Evolutionary conservation across 208 protist species (phyloP), one percentile per base, ranked within the genome.

Genomic region (Leishmania major): DNA sequence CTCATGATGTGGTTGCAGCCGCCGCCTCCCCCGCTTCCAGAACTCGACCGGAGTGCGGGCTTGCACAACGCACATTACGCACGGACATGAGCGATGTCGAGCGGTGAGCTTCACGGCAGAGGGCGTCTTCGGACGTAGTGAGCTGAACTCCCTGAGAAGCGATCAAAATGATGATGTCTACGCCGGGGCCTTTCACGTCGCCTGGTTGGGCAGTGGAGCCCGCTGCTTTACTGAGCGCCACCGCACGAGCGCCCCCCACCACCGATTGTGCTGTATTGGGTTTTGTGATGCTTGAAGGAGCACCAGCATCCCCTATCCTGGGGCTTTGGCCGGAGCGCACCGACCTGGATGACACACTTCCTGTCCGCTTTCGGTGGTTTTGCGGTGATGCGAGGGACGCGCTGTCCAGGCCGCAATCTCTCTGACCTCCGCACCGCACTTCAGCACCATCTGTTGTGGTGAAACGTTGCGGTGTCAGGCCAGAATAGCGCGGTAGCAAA

Each of bases 151-250:
- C 71, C 25, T 73, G 79, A n/a, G 79, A 47, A 47, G 72, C 60
- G 28, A 82, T 49, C 15, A 82, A 62, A 67, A 82, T 82, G 15
- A 70, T 82, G 79, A 82, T 82, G 59, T 49, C 71, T 35, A 47
- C 59, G 3, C 19, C 45, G 13, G 71, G n/a, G 10, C 25, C n/a
- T 31, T 49, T 35, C n/a, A 22, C 60, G 17, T 31, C 1, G 7
- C 53, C 28, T 22, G 45, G 22, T 25, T 43, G 35, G 13, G 69
- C 43, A 17, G 15, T 51, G 1, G 78, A 6, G 31, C 35, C 28
- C 3, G 28, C 8, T 40, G 7, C 28, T 69, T 19, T 31, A n/a
- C 62, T n/a, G 62, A 11, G n/a, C 31, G 62, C 28, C 62, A 35
- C n/a, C 13, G 28, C 62, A 35, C 15, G 62, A 69, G 62, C 51